Percentiles rank a stretch among this genome's conserved stretches.
These are phyloP conservation scores for Tylopilus orsonianus DNA, from an alignment of 1,284 basidiomycete genomes.

Conservation along the genomic window DNA sequence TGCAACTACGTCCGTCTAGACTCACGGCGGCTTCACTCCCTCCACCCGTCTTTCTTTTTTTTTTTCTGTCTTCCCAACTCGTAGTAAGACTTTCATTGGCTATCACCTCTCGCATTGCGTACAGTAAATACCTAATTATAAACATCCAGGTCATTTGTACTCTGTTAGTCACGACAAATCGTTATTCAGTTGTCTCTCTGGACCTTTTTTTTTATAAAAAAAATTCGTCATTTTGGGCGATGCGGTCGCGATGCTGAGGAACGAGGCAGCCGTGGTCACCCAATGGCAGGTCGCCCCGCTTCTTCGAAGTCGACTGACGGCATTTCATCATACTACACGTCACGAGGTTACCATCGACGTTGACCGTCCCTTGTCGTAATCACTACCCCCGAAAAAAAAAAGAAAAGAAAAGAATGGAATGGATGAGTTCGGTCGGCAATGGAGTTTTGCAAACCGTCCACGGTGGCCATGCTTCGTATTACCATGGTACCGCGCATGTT, in stretches of 20 bases:
- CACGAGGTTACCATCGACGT: no score
- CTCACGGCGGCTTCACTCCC: background rate
- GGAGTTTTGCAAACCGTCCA: no score
- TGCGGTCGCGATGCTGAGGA: no score
- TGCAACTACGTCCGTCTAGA: background rate
- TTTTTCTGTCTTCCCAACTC: background rate
- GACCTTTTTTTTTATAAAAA: no score
- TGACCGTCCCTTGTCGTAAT: background rate
- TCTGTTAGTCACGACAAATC: constrained; percentile 3
- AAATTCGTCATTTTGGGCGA: no score
- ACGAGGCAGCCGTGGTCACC: no score
- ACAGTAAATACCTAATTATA: background rate
- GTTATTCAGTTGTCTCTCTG: no score
- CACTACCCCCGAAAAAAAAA: background rate
- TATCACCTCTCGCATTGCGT: constrained; percentile 1
- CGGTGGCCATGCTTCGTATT: no score
- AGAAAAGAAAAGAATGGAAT: background rate
- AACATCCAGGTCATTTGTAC: constrained; percentile 15
- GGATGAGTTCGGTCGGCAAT: no score
- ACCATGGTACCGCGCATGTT: no score
- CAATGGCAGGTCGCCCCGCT: background rate
- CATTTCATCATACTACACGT: no score
- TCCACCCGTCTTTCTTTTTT: background rate
- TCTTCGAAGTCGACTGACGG: background rate
- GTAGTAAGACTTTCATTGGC: constrained; percentile 14